Base-by-base conservation (phyloP, 352 stramenopile genomes). In the Pythium sukuiense region DNA sequence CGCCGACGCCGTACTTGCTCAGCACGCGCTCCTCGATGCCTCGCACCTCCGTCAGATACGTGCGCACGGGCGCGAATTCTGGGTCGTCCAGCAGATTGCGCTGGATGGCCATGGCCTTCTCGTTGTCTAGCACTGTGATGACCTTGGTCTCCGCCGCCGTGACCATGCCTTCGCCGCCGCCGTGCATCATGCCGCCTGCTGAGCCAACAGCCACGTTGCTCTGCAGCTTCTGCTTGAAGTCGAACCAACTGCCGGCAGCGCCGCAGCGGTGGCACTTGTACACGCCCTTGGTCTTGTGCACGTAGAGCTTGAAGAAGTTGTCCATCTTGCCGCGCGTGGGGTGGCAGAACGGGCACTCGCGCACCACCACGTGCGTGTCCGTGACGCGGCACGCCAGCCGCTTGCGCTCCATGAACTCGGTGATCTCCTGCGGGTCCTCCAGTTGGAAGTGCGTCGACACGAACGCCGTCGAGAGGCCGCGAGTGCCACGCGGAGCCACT, bases 291-390 rank as follows among this genome's bases (percentile, higher is more conserved):
- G 76, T 72, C 75, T 90, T 93, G 71, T 93, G 81, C 59, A 97
- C 85, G 72, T 97, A 97, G 61, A 97, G 76, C 74, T 97, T 97
- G 66, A 95, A 97, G 7, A 97, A 72, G 66, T 97, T 97, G 74
- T 93, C 84, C 11, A 70, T 45, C 60, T 90, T 90, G 65, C 89
- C 89, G 59, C 80, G 83, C 24, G 88, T 93, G 29, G 84, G 53
- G 50, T 95, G 85, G 69, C 90, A 97, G 71, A 96, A 95, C n/a
- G 88, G 88, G 55, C 89, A 97, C 60, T 94, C 82, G 37, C 83
- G 81, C 61, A 95, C 80, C 32, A 94, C 67, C 20, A 88, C 88
- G 68, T 96, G 87, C 63, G 86, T 79, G 69, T 91, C 81, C 0
- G 84, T 91, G 67, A 91, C 85, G 41, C 83, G 81, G 52, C 77